A percentile compares a stretch with the other conserved stretches of the same genome.
Conservation (phyloP, 2,329 filamentous ascomycete species). For the Alternaria alternata region DNA sequence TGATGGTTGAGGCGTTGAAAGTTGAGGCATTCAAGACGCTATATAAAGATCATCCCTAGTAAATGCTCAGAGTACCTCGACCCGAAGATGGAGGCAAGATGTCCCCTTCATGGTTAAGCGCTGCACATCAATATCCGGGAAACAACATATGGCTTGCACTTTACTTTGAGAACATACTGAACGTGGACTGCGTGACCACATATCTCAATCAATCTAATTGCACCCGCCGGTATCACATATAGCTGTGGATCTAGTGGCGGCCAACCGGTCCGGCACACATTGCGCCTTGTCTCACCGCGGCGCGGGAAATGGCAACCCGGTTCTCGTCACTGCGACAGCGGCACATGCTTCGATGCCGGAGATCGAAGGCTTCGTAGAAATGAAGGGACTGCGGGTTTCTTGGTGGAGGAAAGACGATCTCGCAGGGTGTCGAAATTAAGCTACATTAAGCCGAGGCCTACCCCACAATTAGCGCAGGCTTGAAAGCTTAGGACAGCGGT, state of each 20-base stretch:
- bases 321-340: conserved; percentile 5
- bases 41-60: conserved; percentile 28
- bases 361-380: background rate
- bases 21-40: conserved; percentile 5
- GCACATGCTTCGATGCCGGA: conserved; percentile 9
- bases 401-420: conserved; percentile 3
- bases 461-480: conserved; percentile 14
- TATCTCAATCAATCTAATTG: conserved; percentile 48
- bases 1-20: background rate
- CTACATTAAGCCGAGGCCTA: conserved; percentile 22
- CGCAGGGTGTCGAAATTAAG: conserved; percentile 20
- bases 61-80: background rate
- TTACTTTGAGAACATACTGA: conserved; percentile 11
- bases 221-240: conserved; percentile 38
- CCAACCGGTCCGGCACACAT: conserved; percentile 44
- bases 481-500: conserved; percentile 5
- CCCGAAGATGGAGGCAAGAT: conserved; percentile 22
- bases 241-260: conserved; percentile 39
- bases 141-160: conserved; percentile 27
- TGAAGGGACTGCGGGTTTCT: background rate
- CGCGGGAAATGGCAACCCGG: conserved; percentile 10
- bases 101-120: conserved; percentile 15
- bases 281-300: conserved; percentile 8
- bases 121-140: conserved; percentile 33
- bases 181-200: conserved; percentile 32